Base-by-base conservation (phyloP, 2,329 filamentous ascomycete species). In the Neopestalotiopsis sp. region DNA sequence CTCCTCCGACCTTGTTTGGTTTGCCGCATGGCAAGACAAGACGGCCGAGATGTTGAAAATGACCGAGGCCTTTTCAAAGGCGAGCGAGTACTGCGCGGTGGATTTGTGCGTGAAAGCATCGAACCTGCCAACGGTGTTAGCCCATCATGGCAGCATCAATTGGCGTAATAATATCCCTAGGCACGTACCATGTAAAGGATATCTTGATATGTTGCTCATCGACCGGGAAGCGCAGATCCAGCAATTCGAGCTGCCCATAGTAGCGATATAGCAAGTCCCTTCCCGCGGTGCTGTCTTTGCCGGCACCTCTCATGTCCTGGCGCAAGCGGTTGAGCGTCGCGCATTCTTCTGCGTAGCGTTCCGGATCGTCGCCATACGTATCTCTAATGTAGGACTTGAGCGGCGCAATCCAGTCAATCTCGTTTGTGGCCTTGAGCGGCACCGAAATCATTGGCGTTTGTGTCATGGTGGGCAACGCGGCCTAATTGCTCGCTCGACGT, bases 171-270 rank as follows among this genome's bases (percentile, higher is more conserved):
- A 4, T 20, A 24, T 28, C 9, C 20, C 17, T 17, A 66, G 9
- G 32, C 9, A 32, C 59, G 20, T 88, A 97, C 96, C 96, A 99
- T 72, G 95, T 98, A 79, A 99, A 99, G 7, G 93, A 94, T 76
- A 99, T 97, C 84, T 98, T 98, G 84, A 99, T 98, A 78, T 99
- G 95, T 78, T 97, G 96, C 84, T 99, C 96, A 75, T 99, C 96
- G 60, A 99, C 94, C 0, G 97, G 97, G 78, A 99, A 99, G 70
- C 96, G 89, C 76, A 99, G 84, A 80, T 99, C 96, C 71, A 99
- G 84, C 66, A 99, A 86, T 83, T 99, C 96, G 69, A 99, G 88
- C 83, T 99, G 96, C 56, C 95, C 96, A 79, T 99, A 99, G 83
- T 99, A 99, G 79, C 96, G 89, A 81, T 99, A 99, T 65, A 99